Conservation (phyloP, 148 eudicot genomes). For the Gaultheria prostrata region DNA sequence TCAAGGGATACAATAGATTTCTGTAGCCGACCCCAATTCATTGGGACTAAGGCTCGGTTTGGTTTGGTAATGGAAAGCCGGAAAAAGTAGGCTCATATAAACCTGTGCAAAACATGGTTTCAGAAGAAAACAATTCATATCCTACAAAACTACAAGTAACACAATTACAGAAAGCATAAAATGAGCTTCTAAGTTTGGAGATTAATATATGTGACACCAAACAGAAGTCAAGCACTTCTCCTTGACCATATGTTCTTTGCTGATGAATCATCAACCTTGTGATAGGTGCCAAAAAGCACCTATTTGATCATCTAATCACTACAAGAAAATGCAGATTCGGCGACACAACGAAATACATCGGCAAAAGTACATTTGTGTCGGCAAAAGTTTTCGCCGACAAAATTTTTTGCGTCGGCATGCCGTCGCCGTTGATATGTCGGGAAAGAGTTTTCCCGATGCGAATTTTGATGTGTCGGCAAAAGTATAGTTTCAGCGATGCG, state of each 20-base stretch:
- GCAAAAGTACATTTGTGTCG: too few relatives aligned
- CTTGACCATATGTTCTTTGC: conserved; percentile 65
- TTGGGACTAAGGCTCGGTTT: neutral
- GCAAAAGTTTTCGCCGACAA: too few relatives aligned
- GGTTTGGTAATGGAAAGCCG: neutral
- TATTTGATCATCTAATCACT: too few relatives aligned
- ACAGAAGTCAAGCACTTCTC: conserved; percentile 27
- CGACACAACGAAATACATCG: too few relatives aligned
- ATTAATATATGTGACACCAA: conserved; percentile 1
- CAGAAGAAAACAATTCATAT: neutral
- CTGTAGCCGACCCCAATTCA: neutral
- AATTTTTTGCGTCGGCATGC: too few relatives aligned
- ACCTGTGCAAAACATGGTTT: neutral
- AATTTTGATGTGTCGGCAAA: too few relatives aligned
- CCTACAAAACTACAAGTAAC: neutral
- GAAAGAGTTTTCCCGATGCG: too few relatives aligned
- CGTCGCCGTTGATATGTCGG: too few relatives aligned
- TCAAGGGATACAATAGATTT: neutral
- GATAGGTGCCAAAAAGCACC: too few relatives aligned
- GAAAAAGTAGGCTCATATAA: neutral
- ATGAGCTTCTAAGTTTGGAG: neutral
- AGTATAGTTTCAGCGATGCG: too few relatives aligned
- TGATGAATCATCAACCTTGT: conserved; percentile 90
- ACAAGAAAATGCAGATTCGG: too few relatives aligned
- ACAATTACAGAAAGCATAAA: neutral